These are phyloP conservation scores for Yamadazyma jaroonii DNA, from an alignment of 1,139 yeast genomes.

Conservation along the genomic window DNA sequence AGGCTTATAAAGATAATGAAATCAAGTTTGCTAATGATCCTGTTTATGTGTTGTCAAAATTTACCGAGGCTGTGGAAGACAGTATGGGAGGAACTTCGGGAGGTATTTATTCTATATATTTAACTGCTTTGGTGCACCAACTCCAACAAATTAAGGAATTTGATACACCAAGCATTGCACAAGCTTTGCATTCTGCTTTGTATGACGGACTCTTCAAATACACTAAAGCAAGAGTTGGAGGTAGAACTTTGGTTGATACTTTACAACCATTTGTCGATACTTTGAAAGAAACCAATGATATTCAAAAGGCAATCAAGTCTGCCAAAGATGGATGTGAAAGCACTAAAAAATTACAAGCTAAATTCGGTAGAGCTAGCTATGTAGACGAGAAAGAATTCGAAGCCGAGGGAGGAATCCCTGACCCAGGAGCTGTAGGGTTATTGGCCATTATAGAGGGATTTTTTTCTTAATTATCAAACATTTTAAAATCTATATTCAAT, in stretches of 20 bases:
- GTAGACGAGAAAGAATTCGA: constrained; percentile 61
- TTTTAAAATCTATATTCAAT: neutral
- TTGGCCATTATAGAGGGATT: constrained; percentile 66
- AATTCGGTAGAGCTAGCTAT: constrained; percentile 91
- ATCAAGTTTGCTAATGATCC: constrained; percentile 33
- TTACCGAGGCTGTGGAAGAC: constrained; percentile 77
- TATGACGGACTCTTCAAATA: constrained; percentile 57
- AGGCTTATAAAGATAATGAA: constrained; percentile 44
- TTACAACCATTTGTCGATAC: constrained; percentile 80
- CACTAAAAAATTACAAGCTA: constrained; percentile 74
- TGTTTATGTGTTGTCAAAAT: constrained; percentile 43
- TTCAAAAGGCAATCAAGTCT: constrained; percentile 59
- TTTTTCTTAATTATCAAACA: constrained; percentile 4
- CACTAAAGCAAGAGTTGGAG: constrained; percentile 88
- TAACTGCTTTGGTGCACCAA: constrained; percentile 43
- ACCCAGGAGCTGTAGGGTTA: constrained; percentile 89
- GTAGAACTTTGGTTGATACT: constrained; percentile 85
- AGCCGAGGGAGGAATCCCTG: constrained; percentile 69
- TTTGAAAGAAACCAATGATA: constrained; percentile 47
- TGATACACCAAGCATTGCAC: constrained; percentile 30
- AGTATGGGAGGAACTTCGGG: constrained; percentile 98
- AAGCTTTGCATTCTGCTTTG: constrained; percentile 33
- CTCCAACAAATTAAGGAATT: constrained; percentile 29
- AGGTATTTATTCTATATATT: constrained; percentile 81
- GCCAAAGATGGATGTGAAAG: constrained; percentile 74